Evolutionary conservation across 176 grass and related monocot species (phyloP).

Genomic region (maize (Zea mays)): DNA sequence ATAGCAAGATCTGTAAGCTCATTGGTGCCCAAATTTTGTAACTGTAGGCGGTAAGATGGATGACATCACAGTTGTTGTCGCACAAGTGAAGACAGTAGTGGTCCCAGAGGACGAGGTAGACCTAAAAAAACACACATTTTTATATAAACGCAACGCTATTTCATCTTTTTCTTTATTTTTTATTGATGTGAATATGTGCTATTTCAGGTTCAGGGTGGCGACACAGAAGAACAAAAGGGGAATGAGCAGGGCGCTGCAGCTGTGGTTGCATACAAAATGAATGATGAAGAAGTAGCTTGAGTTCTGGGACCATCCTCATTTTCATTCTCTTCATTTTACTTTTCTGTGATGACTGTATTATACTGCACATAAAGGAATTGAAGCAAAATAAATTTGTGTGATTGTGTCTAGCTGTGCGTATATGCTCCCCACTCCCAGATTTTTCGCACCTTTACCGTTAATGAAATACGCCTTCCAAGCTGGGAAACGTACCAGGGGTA

Average conservation of each 20-base stretch:
- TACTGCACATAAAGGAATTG: background rate
- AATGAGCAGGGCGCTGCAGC: background rate
- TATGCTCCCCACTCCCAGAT: background rate
- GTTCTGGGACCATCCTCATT: background rate
- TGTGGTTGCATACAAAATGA: conserved; percentile 23
- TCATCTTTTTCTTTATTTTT: background rate
- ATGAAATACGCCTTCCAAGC: background rate
- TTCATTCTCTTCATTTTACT: background rate
- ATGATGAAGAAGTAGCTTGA: background rate
- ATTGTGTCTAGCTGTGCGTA: background rate
- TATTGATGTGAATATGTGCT: background rate
- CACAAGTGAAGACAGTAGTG: conserved; percentile 46
- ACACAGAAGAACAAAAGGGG: background rate
- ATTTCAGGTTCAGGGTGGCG: background rate
- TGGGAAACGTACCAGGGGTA: rapidly evolving
- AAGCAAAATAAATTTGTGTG: background rate
- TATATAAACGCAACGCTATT: background rate
- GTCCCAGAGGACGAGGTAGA: conserved; percentile 46
- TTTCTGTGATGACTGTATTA: background rate
- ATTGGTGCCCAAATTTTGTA: conserved; percentile 20
- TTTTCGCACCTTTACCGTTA: background rate
- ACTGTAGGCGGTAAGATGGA: conserved; percentile 88
- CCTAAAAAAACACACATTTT: background rate
- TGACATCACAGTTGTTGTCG: conserved; percentile 85
- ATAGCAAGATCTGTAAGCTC: background rate